Evolutionary conservation across 2,329 filamentous ascomycete species (phyloP).

Genomic region (Ustulina deusta): DNA sequence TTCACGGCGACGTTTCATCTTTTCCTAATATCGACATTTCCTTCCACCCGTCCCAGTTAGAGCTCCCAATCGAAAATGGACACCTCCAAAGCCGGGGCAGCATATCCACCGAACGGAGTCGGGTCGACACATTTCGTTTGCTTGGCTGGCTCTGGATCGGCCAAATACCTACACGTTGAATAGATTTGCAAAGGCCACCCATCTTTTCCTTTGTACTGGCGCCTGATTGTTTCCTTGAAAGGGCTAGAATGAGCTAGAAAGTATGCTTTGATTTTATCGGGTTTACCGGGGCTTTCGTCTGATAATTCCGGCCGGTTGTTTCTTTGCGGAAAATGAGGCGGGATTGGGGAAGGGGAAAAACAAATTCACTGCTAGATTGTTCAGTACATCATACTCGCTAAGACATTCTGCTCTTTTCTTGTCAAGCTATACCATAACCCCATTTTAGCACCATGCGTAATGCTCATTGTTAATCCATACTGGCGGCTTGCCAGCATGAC

Average conservation of each 20-base stretch:
- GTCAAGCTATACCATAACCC: too few species aligned
- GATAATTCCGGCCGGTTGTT: constrained; percentile 16
- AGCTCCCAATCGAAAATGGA: background rate
- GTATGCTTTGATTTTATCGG: constrained; percentile 1
- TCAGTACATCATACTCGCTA: too few species aligned
- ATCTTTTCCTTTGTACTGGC: background rate
- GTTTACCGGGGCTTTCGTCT: constrained; percentile 11
- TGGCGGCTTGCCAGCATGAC: constrained; percentile 1
- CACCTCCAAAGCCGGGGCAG: background rate
- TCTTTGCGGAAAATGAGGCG: background rate
- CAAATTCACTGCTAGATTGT: too few species aligned
- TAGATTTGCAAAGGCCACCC: constrained; percentile 3
- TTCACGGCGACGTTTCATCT: background rate
- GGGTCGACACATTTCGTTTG: background rate
- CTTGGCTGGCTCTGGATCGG: background rate
- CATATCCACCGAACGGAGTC: background rate
- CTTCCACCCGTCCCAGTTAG: background rate
- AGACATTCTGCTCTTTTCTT: too few species aligned
- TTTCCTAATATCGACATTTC: background rate
- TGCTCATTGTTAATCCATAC: constrained; percentile 38
- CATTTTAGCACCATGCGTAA: constrained; percentile 34
- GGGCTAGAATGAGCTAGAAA: background rate
- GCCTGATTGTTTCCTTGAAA: background rate
- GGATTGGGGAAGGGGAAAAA: background rate
- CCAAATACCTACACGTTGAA: background rate